Evolutionary conservation across 495 filamentous ascomycete species (phyloP).

Genomic region (Aspergillus saccharolyticus): DNA sequence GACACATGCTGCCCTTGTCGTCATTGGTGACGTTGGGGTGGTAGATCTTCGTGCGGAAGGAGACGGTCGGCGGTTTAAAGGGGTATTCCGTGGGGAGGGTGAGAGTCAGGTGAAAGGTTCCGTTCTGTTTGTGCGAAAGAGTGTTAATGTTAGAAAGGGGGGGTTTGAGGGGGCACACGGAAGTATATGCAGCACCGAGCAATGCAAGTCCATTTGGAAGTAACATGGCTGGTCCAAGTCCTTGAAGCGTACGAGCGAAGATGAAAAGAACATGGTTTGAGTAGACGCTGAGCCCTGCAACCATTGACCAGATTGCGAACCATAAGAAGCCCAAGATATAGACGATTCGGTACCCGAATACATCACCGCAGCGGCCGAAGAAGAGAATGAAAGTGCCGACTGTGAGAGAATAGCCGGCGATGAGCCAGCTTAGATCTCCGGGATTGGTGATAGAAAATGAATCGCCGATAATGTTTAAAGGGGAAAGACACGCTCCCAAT

Average conservation of each 20-base stretch:
- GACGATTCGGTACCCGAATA: slow-evolving; percentile 7
- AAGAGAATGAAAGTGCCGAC: slow-evolving; percentile 13
- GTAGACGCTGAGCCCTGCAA: slow-evolving; percentile 2
- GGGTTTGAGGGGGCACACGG: too few relatives aligned
- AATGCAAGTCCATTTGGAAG: too few relatives aligned
- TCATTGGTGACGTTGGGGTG: slow-evolving; percentile 98
- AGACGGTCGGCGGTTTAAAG: slow-evolving; percentile 85
- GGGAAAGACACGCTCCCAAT: too few relatives aligned
- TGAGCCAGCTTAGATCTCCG: slow-evolving; percentile 7
- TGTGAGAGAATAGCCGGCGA: slow-evolving; percentile 13
- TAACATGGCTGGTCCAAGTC: too few relatives aligned
- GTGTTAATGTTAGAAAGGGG: too few relatives aligned
- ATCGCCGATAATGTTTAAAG: background rate
- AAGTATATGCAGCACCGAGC: too few relatives aligned
- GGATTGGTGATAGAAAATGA: background rate
- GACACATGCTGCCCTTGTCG: slow-evolving; percentile 84
- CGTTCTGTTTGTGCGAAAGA: too few relatives aligned
- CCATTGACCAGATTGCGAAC: slow-evolving; percentile 8
- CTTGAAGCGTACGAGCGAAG: too few relatives aligned
- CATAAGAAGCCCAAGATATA: slow-evolving; percentile 9
- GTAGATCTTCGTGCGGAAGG: slow-evolving; percentile 93
- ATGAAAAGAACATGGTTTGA: too few relatives aligned
- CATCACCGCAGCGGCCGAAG: slow-evolving; percentile 7
- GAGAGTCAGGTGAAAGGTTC: slow-evolving; percentile 72
- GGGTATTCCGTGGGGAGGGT: slow-evolving; percentile 82